Evolutionary conservation across 192 early-diverging fungal genomes (phyloP), one percentile per base, ranked within the genome.

Genomic region (Linnemannia zychae): DNA sequence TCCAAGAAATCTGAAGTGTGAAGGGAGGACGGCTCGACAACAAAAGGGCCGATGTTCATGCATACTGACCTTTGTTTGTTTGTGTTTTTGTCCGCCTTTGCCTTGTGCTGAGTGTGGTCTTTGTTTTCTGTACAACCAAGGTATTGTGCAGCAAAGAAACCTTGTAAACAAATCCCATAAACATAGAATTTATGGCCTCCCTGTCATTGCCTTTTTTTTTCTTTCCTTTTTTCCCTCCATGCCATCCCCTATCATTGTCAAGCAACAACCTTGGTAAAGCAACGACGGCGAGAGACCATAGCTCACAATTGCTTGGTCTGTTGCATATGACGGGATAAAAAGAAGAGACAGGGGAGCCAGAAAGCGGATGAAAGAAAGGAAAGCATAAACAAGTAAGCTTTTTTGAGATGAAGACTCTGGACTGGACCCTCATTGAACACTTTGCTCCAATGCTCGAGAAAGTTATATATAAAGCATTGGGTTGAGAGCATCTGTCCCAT

Each of bases 261-360:
- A 31, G 47, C 60, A 65, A 22, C 28, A 67, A 1, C 34, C 28
- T 33, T 15, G 33, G 6, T 15, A 22, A 69, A 38, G 33, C 67
- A 69, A 18, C 66, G 33, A 40, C 7, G 11, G 31, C 6, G 38
- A 69, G 57, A 63, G 12, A 12, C 57, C 57, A 63, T 63, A 63
- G 57, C 57, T 63, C 57, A 63, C 57, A 63, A 63, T 63, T 63
- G 57, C 57, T 63, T 63, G 57, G 57, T 31, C 33, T 40, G 38
- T 40, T 40, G 67, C 67, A 69, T 40, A 36, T 38, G 67, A 36
- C 37, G 38, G 67, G 33, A 40, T 4, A 33, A 69, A 20, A 3
- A 20, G 20, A 38, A 15, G 20, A 18, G 2, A 69, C 20, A 69
- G 18, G 38, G 38, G 36, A 36, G 20, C 33, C 33, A 40, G 38